phyloP scores from a whole-genome alignment of 1,284 basidiomycete genomes.

The Microbotryomycetes sp. region DNA sequence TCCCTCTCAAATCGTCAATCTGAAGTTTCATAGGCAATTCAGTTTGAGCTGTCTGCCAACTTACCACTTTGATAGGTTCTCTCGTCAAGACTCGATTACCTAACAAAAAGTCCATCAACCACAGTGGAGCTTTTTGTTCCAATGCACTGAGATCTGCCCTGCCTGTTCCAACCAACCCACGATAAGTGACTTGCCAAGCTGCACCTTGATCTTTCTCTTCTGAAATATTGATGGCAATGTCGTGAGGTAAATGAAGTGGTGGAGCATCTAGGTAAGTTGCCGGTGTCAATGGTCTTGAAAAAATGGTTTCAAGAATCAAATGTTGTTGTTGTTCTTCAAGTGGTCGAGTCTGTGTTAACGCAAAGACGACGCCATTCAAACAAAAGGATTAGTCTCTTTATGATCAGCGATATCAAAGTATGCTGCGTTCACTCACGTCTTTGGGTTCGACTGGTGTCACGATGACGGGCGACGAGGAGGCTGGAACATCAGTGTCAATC shows the following conservation, averaged over 20 bases:
- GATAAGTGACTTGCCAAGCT: slow-evolving; percentile 67
- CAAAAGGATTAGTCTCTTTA: slow-evolving; percentile 28
- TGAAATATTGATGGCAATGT: slow-evolving; percentile 68
- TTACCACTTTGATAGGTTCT: slow-evolving; percentile 59
- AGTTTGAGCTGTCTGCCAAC: not conserved
- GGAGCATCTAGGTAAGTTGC: slow-evolving; percentile 69
- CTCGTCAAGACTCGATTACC: slow-evolving; percentile 48
- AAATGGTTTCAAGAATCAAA: slow-evolving; percentile 55
- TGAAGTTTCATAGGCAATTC: no score
- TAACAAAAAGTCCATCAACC: slow-evolving; percentile 83
- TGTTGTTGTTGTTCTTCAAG: slow-evolving; percentile 43
- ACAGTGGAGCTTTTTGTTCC: slow-evolving; percentile 73
- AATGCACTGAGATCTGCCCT: slow-evolving; percentile 60
- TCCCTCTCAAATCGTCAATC: no score
- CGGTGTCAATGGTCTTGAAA: slow-evolving; percentile 62
- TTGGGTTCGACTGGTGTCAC: not conserved
- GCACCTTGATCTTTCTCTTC: slow-evolving; percentile 66
- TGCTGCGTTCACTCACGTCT: not conserved
- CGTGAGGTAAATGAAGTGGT: slow-evolving; percentile 54
- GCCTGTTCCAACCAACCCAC: slow-evolving; percentile 60
- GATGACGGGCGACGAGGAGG: not conserved
- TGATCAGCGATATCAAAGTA: no score
- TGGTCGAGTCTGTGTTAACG: slow-evolving; percentile 3
- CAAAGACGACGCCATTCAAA: no score
- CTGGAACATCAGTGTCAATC: slow-evolving; percentile 11